Conservation (phyloP, 2,329 filamentous ascomycete species). For the Magnaporthiopsis incrustans region DNA sequence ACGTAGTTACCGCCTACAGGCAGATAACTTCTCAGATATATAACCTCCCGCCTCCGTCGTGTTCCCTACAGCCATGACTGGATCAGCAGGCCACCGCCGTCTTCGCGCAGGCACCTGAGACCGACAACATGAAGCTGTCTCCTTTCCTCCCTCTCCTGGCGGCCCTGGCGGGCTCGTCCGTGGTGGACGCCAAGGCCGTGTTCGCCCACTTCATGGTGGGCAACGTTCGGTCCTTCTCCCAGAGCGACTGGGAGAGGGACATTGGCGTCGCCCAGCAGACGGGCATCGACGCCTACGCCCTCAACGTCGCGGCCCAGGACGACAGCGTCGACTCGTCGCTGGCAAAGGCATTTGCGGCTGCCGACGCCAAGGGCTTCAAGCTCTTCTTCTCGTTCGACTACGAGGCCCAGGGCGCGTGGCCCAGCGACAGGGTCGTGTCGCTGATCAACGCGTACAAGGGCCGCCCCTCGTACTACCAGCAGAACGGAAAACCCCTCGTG, state of each 20-base stretch:
- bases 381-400: slow-evolving; percentile 51
- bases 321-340: slow-evolving; percentile 42
- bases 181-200: slow-evolving; percentile 4
- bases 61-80: too few relatives aligned
- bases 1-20: too few relatives aligned
- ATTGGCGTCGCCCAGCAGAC: slow-evolving; percentile 15
- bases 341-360: slow-evolving; percentile 37
- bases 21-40: too few relatives aligned
- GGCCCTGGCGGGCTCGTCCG: not conserved
- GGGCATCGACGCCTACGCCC: slow-evolving; percentile 23
- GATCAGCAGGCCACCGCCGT: too few relatives aligned
- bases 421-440: slow-evolving; percentile 33
- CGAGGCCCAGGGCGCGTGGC: slow-evolving; percentile 33
- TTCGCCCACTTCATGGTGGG: slow-evolving; percentile 17
- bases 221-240: slow-evolving; percentile 31
- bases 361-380: slow-evolving; percentile 5
- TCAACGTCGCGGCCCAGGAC: slow-evolving; percentile 26
- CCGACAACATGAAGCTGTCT: not conserved
- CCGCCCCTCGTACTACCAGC: slow-evolving; percentile 35
- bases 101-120: too few relatives aligned
- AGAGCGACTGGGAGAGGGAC: slow-evolving; percentile 30
- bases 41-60: too few relatives aligned
- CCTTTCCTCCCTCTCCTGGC: not conserved
- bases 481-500: slow-evolving; percentile 34
- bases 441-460: slow-evolving; percentile 39